Base-by-base conservation (phyloP, 2,329 filamentous ascomycete species). In the Fusarium sp. region DNA sequence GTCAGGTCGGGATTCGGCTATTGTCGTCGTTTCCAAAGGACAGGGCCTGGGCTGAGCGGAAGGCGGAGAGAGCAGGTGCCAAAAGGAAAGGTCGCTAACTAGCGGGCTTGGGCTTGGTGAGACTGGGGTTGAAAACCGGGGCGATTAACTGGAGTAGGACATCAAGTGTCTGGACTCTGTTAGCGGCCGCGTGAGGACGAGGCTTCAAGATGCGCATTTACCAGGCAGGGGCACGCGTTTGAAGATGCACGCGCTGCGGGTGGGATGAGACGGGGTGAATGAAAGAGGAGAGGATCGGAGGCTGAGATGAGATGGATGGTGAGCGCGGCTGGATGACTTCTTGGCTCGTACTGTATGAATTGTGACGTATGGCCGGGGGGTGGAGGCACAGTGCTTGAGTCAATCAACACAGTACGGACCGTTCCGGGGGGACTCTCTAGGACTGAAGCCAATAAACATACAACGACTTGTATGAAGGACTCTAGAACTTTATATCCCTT, bases 121-220 rank as follows among this genome's bases (percentile, higher is more conserved):
- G 74, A 69, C 72, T 73, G 72, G 72, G 72, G 72, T 75, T 64
- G 41, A 75, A 74, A 74, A 74, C 68, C 58, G 72, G 72, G 72
- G 72, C 72, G n/a, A n/a, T 41, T 24, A 22, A 63, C 45, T 54
- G 33, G 60, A 64, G 50, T 35, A 50, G 39, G 52, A 65, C 64
- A 33, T 35, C 22, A 39, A 27, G 59, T 68, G 63, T 27, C 35
- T 20, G 22, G 60, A 43, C 60, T 43, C 59, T 62, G 43, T 62
- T 65, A 68, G 65, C 62, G 61, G 52, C 43, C 14, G 64, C 61
- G 71, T 22, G 16, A 22, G 11, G 16, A 22, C 18, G 31, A 37
- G 24, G 10, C 27, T 27, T 20, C 18, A 33, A 31, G 22, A 39
- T 35, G 35, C 33, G 20, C 24, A 35, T n/a, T n/a, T n/a, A n/a